phyloP scores from a whole-genome alignment of 345 rosid genomes.

The Erysimum cheiranthoides region DNA sequence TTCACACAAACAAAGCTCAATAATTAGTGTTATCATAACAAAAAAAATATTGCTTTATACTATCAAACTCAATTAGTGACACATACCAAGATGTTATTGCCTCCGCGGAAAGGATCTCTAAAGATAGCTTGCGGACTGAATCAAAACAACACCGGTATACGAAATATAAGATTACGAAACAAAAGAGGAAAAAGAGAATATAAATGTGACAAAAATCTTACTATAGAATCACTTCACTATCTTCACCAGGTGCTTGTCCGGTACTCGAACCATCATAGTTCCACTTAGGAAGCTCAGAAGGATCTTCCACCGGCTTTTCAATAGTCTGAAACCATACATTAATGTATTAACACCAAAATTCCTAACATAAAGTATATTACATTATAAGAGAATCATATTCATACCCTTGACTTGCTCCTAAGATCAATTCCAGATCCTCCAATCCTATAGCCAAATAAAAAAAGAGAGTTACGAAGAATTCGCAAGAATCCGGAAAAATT shows the following conservation, averaged over 20 bases:
- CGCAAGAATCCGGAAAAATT: neutral
- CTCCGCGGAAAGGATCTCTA: slow-evolving; percentile 97
- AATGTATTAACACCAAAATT: neutral
- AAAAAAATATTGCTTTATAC: slow-evolving; percentile 17
- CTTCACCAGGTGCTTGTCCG: slow-evolving; percentile 97
- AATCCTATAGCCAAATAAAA: slow-evolving; percentile 59
- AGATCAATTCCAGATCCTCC: slow-evolving; percentile 90
- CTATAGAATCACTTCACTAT: slow-evolving; percentile 98
- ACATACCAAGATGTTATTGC: slow-evolving; percentile 93
- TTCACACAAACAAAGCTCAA: slow-evolving; percentile 37
- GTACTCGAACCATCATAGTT: slow-evolving; percentile 99
- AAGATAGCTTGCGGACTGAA: slow-evolving; percentile 94
- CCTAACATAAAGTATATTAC: neutral
- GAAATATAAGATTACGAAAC: slow-evolving; percentile 6
- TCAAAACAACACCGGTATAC: slow-evolving; percentile 31
- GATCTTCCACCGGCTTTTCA: slow-evolving; percentile 83
- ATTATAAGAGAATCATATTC: slow-evolving; percentile 18
- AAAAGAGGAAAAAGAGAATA: neutral
- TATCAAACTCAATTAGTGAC: neutral
- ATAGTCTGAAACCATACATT: slow-evolving; percentile 60
- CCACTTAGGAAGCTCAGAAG: slow-evolving; percentile 98
- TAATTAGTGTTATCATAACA: neutral
- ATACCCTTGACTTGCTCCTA: slow-evolving; percentile 97
- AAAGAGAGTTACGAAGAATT: neutral
- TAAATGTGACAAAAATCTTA: slow-evolving; percentile 50